Conservation (phyloP, 2,329 filamentous ascomycete genomes). For the Zymoseptoria ardabiliae region DNA sequence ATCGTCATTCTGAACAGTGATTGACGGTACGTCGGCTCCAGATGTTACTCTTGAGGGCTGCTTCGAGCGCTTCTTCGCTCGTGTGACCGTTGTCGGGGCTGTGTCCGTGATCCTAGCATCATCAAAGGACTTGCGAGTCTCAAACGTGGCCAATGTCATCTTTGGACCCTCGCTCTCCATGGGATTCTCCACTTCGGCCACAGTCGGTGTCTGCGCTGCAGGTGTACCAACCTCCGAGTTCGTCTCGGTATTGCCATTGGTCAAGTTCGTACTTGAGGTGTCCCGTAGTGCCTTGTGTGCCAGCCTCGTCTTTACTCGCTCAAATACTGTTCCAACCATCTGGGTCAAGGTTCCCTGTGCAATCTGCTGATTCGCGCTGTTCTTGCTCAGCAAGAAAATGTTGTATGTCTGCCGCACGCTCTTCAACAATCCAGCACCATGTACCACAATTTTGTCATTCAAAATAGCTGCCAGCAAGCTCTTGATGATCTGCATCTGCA, state of each 20-base stretch:
- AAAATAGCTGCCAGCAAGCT: conserved; percentile 89
- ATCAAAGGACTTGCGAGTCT: conserved; percentile 59
- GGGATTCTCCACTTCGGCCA: conserved; percentile 34
- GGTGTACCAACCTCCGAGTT: conserved; percentile 21
- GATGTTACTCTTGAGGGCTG: conserved; percentile 35
- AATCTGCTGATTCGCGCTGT: conserved; percentile 89
- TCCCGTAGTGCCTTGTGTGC: conserved; percentile 77
- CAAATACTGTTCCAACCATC: conserved; percentile 98
- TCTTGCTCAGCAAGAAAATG: conserved; percentile 92
- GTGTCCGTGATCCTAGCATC: conserved; percentile 60
- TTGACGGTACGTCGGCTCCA: conserved; percentile 36
- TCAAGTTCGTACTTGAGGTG: conserved; percentile 42
- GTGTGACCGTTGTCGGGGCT: conserved; percentile 59
- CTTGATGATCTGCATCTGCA: conserved; percentile 97
- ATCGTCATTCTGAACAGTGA: conserved; percentile 27
- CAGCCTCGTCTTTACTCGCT: conserved; percentile 79
- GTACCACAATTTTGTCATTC: conserved; percentile 98
- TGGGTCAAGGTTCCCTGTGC: conserved; percentile 95
- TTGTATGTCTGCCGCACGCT: conserved; percentile 98
- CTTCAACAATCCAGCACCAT: conserved; percentile 91
- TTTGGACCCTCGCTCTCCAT: conserved; percentile 45
- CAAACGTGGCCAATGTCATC: conserved; percentile 62
- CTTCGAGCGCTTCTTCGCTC: conserved; percentile 39
- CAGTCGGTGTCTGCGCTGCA: conserved; percentile 21
- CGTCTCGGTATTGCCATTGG: conserved; percentile 26